phyloP scores from a whole-genome alignment of 2,329 filamentous ascomycete genomes.

The Rutstroemia sp. region DNA sequence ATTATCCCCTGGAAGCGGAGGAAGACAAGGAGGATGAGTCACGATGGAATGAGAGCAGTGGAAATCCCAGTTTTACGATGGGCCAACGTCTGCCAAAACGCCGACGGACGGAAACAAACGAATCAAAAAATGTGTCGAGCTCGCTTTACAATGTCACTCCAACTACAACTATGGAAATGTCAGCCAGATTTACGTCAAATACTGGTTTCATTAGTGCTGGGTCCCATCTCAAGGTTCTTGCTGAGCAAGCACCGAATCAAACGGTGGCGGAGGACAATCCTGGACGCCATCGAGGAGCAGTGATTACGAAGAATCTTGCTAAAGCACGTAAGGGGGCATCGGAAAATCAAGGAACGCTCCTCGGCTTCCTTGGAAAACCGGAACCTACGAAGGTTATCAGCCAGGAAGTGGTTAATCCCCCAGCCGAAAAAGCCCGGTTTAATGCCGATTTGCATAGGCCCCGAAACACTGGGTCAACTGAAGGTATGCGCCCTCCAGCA shows the following conservation, averaged over 20 bases:
- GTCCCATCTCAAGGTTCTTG: slow-evolving; percentile 26
- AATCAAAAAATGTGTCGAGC: slow-evolving; percentile 11
- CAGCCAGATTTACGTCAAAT: slow-evolving; percentile 56
- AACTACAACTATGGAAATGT: slow-evolving; percentile 54
- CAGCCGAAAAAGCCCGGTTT: not conserved
- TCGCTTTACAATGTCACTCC: slow-evolving; percentile 33
- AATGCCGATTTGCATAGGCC: slow-evolving; percentile 1
- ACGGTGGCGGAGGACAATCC: slow-evolving; percentile 17
- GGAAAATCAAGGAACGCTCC: slow-evolving; percentile 22
- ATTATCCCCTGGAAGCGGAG: slow-evolving; percentile 59
- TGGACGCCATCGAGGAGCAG: not conserved
- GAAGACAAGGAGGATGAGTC: slow-evolving; percentile 31
- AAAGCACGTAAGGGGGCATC: slow-evolving; percentile 10
- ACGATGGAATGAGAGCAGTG: slow-evolving; percentile 31
- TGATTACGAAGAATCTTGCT: slow-evolving; percentile 5
- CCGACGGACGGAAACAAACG: slow-evolving; percentile 22
- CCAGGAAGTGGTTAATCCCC: not conserved
- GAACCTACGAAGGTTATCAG: not conserved
- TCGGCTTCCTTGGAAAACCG: slow-evolving; percentile 22
- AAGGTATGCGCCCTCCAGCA: not conserved
- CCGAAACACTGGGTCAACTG: not conserved
- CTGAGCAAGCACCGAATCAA: slow-evolving; percentile 21
- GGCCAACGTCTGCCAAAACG: slow-evolving; percentile 20
- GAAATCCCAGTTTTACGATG: slow-evolving; percentile 17
- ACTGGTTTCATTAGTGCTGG: slow-evolving; percentile 26